Base-by-base conservation (phyloP, 768 basidiomycete species). In the Russula earlei region DNA sequence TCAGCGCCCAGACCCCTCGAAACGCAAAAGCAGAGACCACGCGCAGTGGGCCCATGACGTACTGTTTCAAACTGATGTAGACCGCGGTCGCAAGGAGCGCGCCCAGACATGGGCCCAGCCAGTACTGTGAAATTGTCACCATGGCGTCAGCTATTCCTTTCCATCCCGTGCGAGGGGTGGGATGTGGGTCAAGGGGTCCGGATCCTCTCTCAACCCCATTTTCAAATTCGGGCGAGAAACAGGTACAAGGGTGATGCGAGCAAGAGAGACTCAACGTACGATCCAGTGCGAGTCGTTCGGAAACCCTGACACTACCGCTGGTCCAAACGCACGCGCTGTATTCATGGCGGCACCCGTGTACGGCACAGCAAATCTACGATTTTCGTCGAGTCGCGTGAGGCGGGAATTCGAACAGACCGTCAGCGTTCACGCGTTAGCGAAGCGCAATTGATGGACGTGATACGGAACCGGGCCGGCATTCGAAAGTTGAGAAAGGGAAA, bases 291-390 rank as follows among this genome's bases (percentile, higher is more conserved):
- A 55, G 20, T 66, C 58, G 45, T 69, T 63, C 14, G 75, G 72
- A 63, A 85, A 85, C 19, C 80, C 77, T n/a, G 78, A 75, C 36
- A 85, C 72, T 2, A 79, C 82, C 4, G 85, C 82, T 1, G 85
- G 84, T 3, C 84, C 85, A 66, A 85, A 85, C 0, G 85, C 67
- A 52, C 84, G 76, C 12, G 84, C 84, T 5, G 82, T 78, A 62
- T 87, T 87, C 78, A 84, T 82, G 19, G 73, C 73, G 4, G 80
- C 83, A 6, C 84, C 82, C 0, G 84, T 85, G 64, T 79, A 85
- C 55, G 71, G 75, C 7, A 81, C 77, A 0, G 79, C 77, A 61
- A 78, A 84, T 15, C 83, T 84, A 53, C 19, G n/a, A 17, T 43
- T 37, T 34, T 34, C n/a, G n/a, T n/a, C n/a, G n/a, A n/a, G n/a